Percentiles rank a stretch among this genome's conserved stretches.
Evolutionary conservation across 495 filamentous ascomycete genomes (phyloP).

Genomic region (Neurospora sp.): DNA sequence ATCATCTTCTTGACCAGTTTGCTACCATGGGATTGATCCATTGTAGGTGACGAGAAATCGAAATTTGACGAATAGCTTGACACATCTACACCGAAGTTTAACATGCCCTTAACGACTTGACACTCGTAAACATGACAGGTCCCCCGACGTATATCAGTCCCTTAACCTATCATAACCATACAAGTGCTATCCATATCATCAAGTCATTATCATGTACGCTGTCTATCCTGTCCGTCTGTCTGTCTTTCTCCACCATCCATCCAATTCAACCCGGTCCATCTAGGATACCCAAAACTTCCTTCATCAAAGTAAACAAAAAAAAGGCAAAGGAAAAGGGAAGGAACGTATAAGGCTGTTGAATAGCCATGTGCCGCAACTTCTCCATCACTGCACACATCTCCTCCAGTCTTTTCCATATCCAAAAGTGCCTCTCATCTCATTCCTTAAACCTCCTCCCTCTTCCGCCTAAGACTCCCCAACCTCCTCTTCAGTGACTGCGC

Average conservation of each 20-base stretch:
- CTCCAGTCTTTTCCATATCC: neutral
- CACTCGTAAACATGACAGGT: neutral
- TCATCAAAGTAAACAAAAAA: neutral
- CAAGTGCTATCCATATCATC: neutral
- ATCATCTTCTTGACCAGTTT: too few relatives aligned
- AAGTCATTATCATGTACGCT: neutral
- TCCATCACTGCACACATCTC: neutral
- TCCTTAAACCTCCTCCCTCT: constrained; percentile 3
- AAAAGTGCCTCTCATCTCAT: neutral
- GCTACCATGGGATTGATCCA: too few relatives aligned
- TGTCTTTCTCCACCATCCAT: neutral
- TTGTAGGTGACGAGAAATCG: neutral
- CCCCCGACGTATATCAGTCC: neutral
- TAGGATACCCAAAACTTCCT: neutral
- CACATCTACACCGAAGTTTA: too few relatives aligned
- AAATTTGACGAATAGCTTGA: too few relatives aligned
- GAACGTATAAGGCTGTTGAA: neutral
- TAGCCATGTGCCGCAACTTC: neutral
- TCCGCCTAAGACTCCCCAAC: constrained; percentile 35
- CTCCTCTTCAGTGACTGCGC: constrained; percentile 35
- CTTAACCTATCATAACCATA: neutral
- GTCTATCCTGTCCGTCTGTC: neutral
- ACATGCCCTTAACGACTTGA: neutral
- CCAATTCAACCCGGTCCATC: neutral
- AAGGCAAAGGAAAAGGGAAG: neutral